Conservation (phyloP, 2,329 filamentous ascomycete genomes). For the Cytospora paraplurivora region DNA sequence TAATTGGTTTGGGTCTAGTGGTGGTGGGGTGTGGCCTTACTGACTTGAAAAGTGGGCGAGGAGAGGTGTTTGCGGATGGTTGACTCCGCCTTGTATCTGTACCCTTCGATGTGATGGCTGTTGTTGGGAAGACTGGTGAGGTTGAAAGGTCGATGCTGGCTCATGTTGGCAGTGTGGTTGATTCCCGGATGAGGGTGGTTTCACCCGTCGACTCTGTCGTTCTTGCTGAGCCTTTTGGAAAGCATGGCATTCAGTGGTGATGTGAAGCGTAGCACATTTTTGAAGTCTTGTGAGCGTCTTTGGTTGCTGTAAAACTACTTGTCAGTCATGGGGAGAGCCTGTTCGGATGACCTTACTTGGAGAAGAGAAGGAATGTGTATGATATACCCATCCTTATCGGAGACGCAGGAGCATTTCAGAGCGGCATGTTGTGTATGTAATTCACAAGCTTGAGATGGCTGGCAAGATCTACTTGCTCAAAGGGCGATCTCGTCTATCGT, state of each 20-base stretch:
- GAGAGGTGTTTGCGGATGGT: too few species aligned
- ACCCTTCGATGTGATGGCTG: too few species aligned
- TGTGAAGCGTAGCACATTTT: too few species aligned
- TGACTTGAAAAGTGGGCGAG: background rate
- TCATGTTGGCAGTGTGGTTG: too few species aligned
- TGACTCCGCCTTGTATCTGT: too few species aligned
- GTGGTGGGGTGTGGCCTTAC: slow-evolving; percentile 23
- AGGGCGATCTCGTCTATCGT: background rate
- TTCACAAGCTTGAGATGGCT: background rate
- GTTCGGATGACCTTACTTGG: slow-evolving; percentile 3
- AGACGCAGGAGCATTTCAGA: background rate
- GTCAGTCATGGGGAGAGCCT: background rate
- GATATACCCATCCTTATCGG: slow-evolving; percentile 20
- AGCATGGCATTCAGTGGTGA: too few species aligned
- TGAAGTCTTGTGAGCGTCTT: background rate
- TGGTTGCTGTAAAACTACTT: background rate
- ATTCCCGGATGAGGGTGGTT: too few species aligned
- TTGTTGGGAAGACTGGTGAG: too few species aligned
- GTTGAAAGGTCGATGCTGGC: too few species aligned
- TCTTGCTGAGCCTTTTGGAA: too few species aligned
- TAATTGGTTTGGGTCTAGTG: slow-evolving; percentile 19
- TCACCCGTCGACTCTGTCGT: too few species aligned
- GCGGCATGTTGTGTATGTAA: background rate
- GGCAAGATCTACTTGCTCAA: background rate
- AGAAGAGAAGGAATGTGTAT: slow-evolving; percentile 12